Conservation (phyloP, 2,329 filamentous ascomycete species). For the Neopestalotiopsis sp. region DNA sequence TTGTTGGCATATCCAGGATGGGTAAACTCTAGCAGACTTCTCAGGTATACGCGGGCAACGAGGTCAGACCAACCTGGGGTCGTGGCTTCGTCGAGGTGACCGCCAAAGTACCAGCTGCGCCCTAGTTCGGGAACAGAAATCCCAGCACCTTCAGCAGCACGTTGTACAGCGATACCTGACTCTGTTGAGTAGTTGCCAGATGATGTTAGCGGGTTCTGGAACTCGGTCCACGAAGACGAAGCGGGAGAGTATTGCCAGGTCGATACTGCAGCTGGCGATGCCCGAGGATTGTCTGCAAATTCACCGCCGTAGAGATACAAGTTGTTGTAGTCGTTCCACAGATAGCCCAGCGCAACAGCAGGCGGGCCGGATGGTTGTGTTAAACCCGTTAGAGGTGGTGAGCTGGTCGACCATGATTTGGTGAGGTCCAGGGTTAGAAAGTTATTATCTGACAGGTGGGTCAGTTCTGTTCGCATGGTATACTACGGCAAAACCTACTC, state of each 20-base stretch:
- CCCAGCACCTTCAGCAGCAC: slow-evolving; percentile 76
- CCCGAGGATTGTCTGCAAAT: slow-evolving; percentile 68
- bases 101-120: slow-evolving; percentile 79
- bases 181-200: slow-evolving; percentile 66
- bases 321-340: slow-evolving; percentile 75
- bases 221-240: slow-evolving; percentile 66
- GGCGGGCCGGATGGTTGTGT: slow-evolving; percentile 72
- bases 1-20: slow-evolving; percentile 73
- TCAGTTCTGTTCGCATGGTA: neutral
- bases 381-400: slow-evolving; percentile 67
- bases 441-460: slow-evolving; percentile 63
- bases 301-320: slow-evolving; percentile 78
- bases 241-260: slow-evolving; percentile 74
- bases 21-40: slow-evolving; percentile 77
- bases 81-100: slow-evolving; percentile 69
- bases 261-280: slow-evolving; percentile 62
- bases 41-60: slow-evolving; percentile 70
- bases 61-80: slow-evolving; percentile 72
- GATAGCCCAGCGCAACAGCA: slow-evolving; percentile 72
- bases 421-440: slow-evolving; percentile 76
- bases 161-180: slow-evolving; percentile 63
- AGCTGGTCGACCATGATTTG: slow-evolving; percentile 71
- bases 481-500: slow-evolving; percentile 57
- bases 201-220: slow-evolving; percentile 65
- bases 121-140: slow-evolving; percentile 73